These are phyloP conservation scores for Strigomonas culicis DNA, from an alignment of 208 protist species.

Conservation along the genomic window DNA sequence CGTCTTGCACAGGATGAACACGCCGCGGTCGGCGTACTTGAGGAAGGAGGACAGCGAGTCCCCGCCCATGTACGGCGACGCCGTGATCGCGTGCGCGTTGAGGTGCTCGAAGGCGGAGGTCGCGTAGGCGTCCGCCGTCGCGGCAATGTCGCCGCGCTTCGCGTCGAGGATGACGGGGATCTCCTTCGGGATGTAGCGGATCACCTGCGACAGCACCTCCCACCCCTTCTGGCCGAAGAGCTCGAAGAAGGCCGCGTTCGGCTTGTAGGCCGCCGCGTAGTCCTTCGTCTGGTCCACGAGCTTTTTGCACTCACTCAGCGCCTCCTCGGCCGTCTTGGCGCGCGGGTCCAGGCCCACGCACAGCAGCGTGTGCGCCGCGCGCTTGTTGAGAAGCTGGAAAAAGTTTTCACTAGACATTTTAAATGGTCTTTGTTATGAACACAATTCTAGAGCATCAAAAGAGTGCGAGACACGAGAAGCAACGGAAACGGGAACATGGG, in stretches of 20 bases:
- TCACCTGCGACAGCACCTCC: conserved; percentile 57
- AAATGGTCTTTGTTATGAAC: neutral
- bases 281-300: conserved; percentile 77
- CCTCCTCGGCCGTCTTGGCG: conserved; percentile 49
- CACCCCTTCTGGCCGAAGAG: conserved; percentile 72
- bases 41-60: conserved; percentile 82
- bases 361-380: conserved; percentile 72
- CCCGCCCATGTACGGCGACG: conserved; percentile 84
- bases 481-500: neutral
- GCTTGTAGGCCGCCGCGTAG: conserved; percentile 86
- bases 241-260: conserved; percentile 90
- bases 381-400: conserved; percentile 82
- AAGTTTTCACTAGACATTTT: conserved; percentile 24
- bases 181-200: conserved; percentile 52
- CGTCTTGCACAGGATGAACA: conserved; percentile 89
- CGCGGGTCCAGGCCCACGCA: conserved; percentile 87
- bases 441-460: neutral
- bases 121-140: conserved; percentile 83
- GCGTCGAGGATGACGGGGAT: conserved; percentile 88
- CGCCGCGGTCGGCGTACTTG: conserved; percentile 63
- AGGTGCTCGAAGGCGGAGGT: conserved; percentile 78
- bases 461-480: neutral
- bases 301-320: conserved; percentile 62
- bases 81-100: conserved; percentile 78
- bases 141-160: conserved; percentile 87